These are phyloP conservation scores for Orbilia quercus DNA, from an alignment of 2,329 filamentous ascomycete species.

Conservation along the genomic window DNA sequence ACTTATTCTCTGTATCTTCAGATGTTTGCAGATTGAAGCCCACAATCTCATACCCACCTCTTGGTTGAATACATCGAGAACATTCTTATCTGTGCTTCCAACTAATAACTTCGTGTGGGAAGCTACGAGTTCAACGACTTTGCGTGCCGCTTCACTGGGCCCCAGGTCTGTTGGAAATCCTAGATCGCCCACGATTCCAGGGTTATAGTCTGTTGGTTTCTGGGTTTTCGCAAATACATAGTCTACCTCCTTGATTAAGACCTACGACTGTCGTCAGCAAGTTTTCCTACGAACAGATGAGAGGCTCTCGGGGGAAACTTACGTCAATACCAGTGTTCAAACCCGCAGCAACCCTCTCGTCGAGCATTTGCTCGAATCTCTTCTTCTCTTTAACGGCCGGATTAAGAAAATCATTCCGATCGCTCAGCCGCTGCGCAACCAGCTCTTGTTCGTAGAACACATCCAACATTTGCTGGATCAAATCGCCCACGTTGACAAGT, in stretches of 20 bases:
- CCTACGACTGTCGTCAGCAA: background rate
- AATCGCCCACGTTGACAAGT: conserved; percentile 94
- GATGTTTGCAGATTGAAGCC: conserved; percentile 91
- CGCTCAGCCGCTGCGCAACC: conserved; percentile 80
- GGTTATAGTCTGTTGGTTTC: conserved; percentile 88
- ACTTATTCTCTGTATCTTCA: conserved; percentile 93
- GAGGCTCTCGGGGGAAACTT: conserved; percentile 3
- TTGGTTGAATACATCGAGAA: conserved; percentile 98
- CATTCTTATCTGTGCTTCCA: conserved; percentile 95
- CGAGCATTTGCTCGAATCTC: conserved; percentile 97
- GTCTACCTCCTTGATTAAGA: conserved; percentile 95
- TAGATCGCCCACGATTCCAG: conserved; percentile 65
- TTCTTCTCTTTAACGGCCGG: conserved; percentile 95
- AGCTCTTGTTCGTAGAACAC: conserved; percentile 98
- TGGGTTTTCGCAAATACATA: conserved; percentile 92
- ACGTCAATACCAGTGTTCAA: conserved; percentile 98
- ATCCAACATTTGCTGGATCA: conserved; percentile 99
- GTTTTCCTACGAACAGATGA: background rate
- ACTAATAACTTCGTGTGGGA: conserved; percentile 92
- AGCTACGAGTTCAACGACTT: conserved; percentile 84
- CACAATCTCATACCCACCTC: conserved; percentile 95
- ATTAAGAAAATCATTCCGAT: conserved; percentile 93
- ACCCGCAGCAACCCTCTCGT: conserved; percentile 93
- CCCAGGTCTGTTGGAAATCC: conserved; percentile 70
- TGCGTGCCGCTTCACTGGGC: conserved; percentile 80